Base-by-base conservation (phyloP, 176 grass and related monocot species). In the Microstegium vimineum region DNA sequence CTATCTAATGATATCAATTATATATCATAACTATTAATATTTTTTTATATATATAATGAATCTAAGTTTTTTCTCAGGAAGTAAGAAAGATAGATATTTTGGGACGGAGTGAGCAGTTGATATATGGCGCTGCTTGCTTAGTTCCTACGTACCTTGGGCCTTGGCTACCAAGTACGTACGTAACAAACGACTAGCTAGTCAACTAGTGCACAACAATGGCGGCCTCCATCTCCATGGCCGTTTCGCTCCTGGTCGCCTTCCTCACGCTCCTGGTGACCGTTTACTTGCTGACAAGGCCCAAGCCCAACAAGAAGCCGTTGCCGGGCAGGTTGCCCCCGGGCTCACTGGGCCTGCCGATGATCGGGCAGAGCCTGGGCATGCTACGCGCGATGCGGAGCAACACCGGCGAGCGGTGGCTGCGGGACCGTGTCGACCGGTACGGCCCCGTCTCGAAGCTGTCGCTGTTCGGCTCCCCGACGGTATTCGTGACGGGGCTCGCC, bases 381-480 rank as follows among this genome's bases (percentile, higher is more conserved):
- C 90, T 92, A 66, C 82, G 74, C 49, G 90, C 86, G 20, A 88
- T 92, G 90, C 68, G 74, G 2, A 32, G 31, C 60, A 85, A 88
- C 62, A 46, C 66, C 33, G 90, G 68, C 26, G 86, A 88, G 68
- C 73, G 47, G 37, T 92, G 90, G 90, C 20, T 88, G 2, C 62
- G 14, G 0, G 25, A 38, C n/a, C n/a, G 77, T 17, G 27, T 84
- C 46, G 18, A 2, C 32, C 76, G 75, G 66, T 85, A 90, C 41
- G 91, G 91, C 11, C 81, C 81, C 9, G 85, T 93, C 15, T 93
- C 73, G 14, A 93, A 90, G 81, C 81, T 93, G 31, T 93, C 87
- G 18, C 73, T 93, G 47, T 93, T 93, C 35, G 75, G 81, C 41
- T 17, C 68, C 3, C 84, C 81, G 5, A 82, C 81, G 3, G 81